Percentiles rank a stretch among this genome's conserved stretches.
Conservation (phyloP, 129 eudicot species). For the Mikania micrantha region DNA sequence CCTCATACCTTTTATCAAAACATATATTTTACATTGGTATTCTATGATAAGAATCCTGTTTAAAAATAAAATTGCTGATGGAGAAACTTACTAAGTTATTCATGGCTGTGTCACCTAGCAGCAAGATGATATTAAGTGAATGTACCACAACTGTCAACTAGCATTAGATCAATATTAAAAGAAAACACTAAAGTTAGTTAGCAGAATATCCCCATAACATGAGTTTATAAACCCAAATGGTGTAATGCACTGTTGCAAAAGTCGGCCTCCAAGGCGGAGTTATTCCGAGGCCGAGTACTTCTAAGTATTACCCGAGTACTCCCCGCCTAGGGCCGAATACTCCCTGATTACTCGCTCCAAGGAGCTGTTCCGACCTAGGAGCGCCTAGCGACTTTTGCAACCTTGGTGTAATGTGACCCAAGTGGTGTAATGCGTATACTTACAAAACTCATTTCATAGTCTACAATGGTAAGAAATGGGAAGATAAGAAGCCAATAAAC, state of each 20-base stretch:
- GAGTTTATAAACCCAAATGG: not conserved
- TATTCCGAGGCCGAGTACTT: too few relatives aligned
- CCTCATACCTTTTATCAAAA: not conserved
- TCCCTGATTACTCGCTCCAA: too few relatives aligned
- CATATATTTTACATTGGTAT: not conserved
- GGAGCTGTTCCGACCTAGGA: too few relatives aligned
- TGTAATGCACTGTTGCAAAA: too few relatives aligned
- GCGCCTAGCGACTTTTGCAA: too few relatives aligned
- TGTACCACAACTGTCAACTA: conserved; percentile 72
- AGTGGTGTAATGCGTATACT: conserved; percentile 30
- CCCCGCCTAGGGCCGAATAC: too few relatives aligned
- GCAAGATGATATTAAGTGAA: conserved; percentile 55
- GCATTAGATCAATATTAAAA: not conserved
- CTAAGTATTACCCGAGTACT: too few relatives aligned
- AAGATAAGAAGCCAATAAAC: conserved; percentile 72
- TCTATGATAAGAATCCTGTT: not conserved
- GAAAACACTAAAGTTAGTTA: not conserved
- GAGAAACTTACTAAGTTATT: conserved; percentile 81
- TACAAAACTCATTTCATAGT: conserved; percentile 56
- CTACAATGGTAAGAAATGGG: conserved; percentile 58
- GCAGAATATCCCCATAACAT: not conserved
- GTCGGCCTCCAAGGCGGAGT: too few relatives aligned
- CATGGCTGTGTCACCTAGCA: conserved; percentile 72
- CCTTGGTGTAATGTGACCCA: too few relatives aligned
- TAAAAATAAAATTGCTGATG: not conserved